A percentile compares a stretch with the other conserved stretches of the same genome.
Conservation (phyloP, 1,284 basidiomycete genomes). For the Trichosporon sp. region DNA sequence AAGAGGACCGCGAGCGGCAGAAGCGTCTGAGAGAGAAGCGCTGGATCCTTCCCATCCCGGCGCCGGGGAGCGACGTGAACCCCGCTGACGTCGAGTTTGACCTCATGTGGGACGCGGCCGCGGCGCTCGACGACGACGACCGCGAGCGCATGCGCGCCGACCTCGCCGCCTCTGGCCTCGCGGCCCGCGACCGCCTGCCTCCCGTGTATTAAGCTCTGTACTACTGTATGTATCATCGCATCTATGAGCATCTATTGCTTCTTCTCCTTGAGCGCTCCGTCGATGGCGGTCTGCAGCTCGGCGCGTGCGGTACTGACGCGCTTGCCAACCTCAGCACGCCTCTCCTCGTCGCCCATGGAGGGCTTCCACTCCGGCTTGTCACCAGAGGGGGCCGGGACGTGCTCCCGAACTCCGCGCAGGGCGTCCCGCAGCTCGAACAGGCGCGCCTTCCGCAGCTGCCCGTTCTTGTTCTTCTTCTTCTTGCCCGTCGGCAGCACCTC, state of each 20-base stretch:
- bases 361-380: not conserved
- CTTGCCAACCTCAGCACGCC: not conserved
- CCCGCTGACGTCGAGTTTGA: conserved; percentile 83
- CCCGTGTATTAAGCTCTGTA: not conserved
- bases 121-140: conserved; percentile 84
- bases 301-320: not conserved
- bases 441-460: not conserved
- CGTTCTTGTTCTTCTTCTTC: conserved; percentile 6
- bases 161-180: not conserved
- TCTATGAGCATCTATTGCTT: not conserved
- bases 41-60: conserved; percentile 68
- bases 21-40: conserved; percentile 85
- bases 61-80: conserved; percentile 44
- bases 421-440: not conserved
- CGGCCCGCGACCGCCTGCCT: not conserved
- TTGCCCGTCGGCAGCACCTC: not conserved
- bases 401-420: not conserved
- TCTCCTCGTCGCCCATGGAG: not conserved
- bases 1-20: conserved; percentile 91
- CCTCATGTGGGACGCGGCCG: conserved; percentile 83
- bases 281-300: not conserved
- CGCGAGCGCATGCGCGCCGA: conserved; percentile 27
- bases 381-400: not conserved
- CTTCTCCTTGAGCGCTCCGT: not conserved
- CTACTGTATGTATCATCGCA: not conserved